Conservation (phyloP, 306 rosid species). For the Castanospermum australe region DNA sequence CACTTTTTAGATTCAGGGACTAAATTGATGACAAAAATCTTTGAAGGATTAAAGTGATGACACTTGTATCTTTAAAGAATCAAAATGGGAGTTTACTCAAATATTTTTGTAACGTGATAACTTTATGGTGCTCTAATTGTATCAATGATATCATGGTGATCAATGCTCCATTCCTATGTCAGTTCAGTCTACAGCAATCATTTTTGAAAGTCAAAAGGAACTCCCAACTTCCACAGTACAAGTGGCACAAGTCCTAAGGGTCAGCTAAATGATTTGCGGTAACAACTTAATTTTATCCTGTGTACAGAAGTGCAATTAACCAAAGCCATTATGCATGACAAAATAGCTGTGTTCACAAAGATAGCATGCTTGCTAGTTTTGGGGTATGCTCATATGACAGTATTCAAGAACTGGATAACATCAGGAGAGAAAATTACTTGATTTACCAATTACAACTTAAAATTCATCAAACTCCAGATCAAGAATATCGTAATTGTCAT, state of each 20-base stretch:
- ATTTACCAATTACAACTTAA: not conserved
- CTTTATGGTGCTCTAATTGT: not conserved
- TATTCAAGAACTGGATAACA: not conserved
- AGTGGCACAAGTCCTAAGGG: not conserved
- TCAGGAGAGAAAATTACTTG: not conserved
- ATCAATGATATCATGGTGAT: not conserved
- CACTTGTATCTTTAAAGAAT: no score
- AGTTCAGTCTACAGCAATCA: not conserved
- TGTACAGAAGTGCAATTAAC: not conserved
- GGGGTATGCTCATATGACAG: not conserved
- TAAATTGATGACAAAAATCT: no score
- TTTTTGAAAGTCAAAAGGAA: not conserved
- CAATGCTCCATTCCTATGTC: not conserved
- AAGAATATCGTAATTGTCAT: not conserved
- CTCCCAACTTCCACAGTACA: not conserved
- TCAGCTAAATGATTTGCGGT: not conserved
- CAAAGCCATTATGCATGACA: not conserved
- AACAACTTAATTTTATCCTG: not conserved
- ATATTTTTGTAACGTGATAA: not conserved
- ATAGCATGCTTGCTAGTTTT: not conserved
- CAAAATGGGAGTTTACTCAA: no score
- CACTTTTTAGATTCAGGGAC: no score
- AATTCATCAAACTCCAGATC: not conserved
- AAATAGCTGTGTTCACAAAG: not conserved
- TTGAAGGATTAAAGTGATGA: no score